Base-by-base conservation (phyloP, 495 filamentous ascomycete species). In the Lasiosphaeriaceae sp. region DNA sequence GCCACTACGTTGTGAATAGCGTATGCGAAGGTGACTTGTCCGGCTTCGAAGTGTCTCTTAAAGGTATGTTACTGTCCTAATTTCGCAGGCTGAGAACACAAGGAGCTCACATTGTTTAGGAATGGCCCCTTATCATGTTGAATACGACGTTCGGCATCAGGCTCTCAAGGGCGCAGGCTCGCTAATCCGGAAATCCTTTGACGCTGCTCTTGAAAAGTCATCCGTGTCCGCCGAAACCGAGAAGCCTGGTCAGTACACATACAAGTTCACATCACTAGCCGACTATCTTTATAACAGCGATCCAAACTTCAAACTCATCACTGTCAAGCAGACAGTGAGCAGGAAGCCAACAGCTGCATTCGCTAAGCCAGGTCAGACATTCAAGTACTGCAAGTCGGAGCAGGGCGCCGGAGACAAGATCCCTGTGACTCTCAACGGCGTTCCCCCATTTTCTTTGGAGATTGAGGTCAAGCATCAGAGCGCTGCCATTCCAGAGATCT, bases 11-110 rank as follows among this genome's bases (percentile, higher is more conserved):
- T 56, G 89, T 93, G 68, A 79, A 82, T n/a, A 85, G 88, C 58
- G 84, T 98, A 50, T 98, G 94, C 62, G 90, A 98, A 72, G 93
- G 94, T 17, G 93, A 97, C 49, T 87, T 93, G 58, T 93, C 96
- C 65, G 82, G 84, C 23, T 82, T 96, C 49, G 92, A 96, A 61
- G 72, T 97, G 48, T 74, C 79, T 20, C 80, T 98, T 57, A 80
- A 79, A 58, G 92, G 92, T 78, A 85, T 78, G 71, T 50, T 46
- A 9, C 14, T 6, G 16, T 14, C 2, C 31, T 19, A 7, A 2
- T 8, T 11, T 11, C 11, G 9, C 11, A 39, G 2, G 23, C 8
- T 37, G n/a, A 43, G 49, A 9, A 45, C 44, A 41, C 11, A 5
- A 52, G 11, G 14, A 46, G 54, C 54, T 59, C 41, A 66, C 47